Evolutionary conservation across 2,329 filamentous ascomycete genomes (phyloP).

Genomic region (Aspergillus calidoustus): DNA sequence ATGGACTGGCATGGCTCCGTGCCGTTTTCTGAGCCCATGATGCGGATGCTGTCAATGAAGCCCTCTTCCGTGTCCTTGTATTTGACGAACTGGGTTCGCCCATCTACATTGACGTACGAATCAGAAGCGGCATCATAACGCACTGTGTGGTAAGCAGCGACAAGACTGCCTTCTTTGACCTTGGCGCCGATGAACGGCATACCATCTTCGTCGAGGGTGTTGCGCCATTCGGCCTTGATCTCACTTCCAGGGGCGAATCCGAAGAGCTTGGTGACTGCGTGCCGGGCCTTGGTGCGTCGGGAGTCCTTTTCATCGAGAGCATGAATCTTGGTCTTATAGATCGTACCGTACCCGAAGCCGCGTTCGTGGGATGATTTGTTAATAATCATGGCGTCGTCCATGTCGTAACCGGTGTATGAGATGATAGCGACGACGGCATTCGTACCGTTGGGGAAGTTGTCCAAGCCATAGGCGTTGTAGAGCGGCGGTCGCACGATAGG

Average conservation of each 20-base stretch:
- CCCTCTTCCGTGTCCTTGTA: slow-evolving; percentile 92
- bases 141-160: slow-evolving; percentile 90
- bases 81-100: slow-evolving; percentile 82
- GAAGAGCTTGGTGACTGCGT: slow-evolving; percentile 79
- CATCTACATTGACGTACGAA: slow-evolving; percentile 83
- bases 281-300: slow-evolving; percentile 66
- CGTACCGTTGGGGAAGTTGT: slow-evolving; percentile 96
- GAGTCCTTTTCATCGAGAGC: slow-evolving; percentile 78
- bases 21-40: slow-evolving; percentile 84
- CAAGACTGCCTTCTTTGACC: slow-evolving; percentile 78
- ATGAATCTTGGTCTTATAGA: slow-evolving; percentile 97
- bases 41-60: slow-evolving; percentile 88
- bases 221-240: slow-evolving; percentile 71
- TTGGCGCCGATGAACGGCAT: slow-evolving; percentile 79
- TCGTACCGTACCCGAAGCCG: slow-evolving; percentile 91
- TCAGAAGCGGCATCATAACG: slow-evolving; percentile 72
- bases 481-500: slow-evolving; percentile 89
- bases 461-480: slow-evolving; percentile 94
- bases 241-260: slow-evolving; percentile 82
- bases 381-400: slow-evolving; percentile 99
- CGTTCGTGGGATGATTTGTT: slow-evolving; percentile 97
- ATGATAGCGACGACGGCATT: slow-evolving; percentile 97
- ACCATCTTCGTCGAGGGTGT: slow-evolving; percentile 83
- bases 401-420: slow-evolving; percentile 98
- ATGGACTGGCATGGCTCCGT: slow-evolving; percentile 84